A percentile compares a stretch with the other conserved stretches of the same genome.
Evolutionary conservation across 108 stramenopile genomes (phyloP).

Genomic region (Epithemia pelagica): DNA sequence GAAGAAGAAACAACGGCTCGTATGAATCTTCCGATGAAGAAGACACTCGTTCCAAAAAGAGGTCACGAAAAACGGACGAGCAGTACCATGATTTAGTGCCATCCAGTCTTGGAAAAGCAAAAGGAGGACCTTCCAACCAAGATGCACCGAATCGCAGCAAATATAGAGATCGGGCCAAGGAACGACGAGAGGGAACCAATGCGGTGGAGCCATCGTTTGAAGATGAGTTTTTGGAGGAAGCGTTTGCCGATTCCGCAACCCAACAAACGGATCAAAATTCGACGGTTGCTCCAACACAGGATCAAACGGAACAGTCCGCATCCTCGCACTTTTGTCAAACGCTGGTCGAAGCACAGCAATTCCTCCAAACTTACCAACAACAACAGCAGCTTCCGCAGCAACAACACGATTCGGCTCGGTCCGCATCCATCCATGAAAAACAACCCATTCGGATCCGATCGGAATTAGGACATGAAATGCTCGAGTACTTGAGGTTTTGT

Average conservation of each 20-base stretch:
- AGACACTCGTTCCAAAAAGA: too few relatives aligned
- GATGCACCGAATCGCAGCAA: too few relatives aligned
- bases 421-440: not conserved
- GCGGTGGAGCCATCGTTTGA: conserved; percentile 19
- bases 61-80: too few relatives aligned
- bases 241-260: not conserved
- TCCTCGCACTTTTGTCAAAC: not conserved
- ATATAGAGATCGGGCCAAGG: conserved; percentile 81
- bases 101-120: too few relatives aligned
- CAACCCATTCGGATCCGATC: conserved; percentile 71
- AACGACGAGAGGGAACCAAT: conserved; percentile 63
- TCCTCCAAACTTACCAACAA: not conserved
- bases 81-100: too few relatives aligned
- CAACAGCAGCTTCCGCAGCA: not conserved
- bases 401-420: too few relatives aligned
- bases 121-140: too few relatives aligned
- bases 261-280: not conserved
- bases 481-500: conserved; percentile 9
- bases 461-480: conserved; percentile 75
- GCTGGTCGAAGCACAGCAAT: not conserved
- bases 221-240: conserved; percentile 9
- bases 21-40: conserved; percentile 8
- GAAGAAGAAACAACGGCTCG: conserved; percentile 1
- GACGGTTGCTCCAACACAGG: too few relatives aligned
- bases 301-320: too few relatives aligned